phyloP scores from a whole-genome alignment of 306 rosid species.

The Psophocarpus tetragonolobus region DNA sequence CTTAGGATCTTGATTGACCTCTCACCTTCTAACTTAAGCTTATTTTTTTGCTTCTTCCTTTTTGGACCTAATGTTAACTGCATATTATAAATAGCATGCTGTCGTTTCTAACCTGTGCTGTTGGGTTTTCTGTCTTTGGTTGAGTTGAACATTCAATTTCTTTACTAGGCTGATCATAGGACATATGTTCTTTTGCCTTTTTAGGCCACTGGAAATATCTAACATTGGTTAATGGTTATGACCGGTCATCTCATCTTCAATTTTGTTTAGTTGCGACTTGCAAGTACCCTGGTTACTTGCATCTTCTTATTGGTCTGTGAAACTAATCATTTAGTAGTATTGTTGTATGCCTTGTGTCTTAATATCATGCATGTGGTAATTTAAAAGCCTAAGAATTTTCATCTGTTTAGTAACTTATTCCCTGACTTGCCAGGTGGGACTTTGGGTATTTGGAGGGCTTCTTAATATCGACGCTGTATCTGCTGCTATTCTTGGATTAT shows the following conservation, averaged over 20 bases:
- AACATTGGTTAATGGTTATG: neutral
- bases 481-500: constrained; percentile 91
- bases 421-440: constrained; percentile 70
- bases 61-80: neutral
- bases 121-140: neutral
- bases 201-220: neutral
- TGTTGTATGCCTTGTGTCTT: constrained; percentile 3
- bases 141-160: constrained; percentile 9
- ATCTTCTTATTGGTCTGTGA: neutral
- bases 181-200: neutral
- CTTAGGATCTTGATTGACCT: neutral
- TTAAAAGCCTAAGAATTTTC: neutral
- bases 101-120: neutral
- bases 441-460: constrained; percentile 90
- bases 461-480: constrained; percentile 85
- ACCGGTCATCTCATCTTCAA: neutral
- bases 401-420: neutral
- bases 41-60: neutral
- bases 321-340: neutral
- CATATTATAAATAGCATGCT: neutral
- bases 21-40: neutral
- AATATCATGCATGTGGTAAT: constrained; percentile 10
- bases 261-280: neutral
- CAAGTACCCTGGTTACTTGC: neutral
- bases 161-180: neutral